Conservation (phyloP, 1,284 basidiomycete genomes). For the Trichosporon sp. region DNA sequence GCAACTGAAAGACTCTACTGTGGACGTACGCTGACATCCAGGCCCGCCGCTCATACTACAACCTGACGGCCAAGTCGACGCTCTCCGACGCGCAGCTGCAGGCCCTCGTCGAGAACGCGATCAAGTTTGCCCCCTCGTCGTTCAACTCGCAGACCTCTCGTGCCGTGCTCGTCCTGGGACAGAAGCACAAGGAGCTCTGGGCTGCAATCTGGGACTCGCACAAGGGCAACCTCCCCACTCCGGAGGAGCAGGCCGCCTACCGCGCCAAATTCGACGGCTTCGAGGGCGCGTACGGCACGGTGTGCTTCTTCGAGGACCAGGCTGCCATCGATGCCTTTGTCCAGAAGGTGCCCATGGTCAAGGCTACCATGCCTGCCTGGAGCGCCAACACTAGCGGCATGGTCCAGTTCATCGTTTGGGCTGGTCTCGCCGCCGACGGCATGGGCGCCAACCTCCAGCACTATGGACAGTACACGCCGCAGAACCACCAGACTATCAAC, state of each 20-base stretch:
- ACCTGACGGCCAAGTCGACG: conserved; percentile 43
- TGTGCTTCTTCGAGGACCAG: conserved; percentile 52
- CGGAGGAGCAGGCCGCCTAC: conserved; percentile 9
- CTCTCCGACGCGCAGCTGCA: conserved; percentile 45
- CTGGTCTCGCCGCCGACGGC: conserved; percentile 42
- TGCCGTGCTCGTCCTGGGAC: conserved; percentile 49
- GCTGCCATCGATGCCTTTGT: conserved; percentile 46
- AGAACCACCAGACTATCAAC: conserved; percentile 28
- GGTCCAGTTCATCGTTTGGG: conserved; percentile 46
- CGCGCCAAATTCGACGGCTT: conserved; percentile 29
- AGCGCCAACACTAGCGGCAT: conserved; percentile 25
- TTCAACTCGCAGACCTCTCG: conserved; percentile 52
- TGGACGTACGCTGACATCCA: conserved; percentile 22
- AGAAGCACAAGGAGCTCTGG: conserved; percentile 50
- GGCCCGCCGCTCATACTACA: conserved; percentile 50
- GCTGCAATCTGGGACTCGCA: conserved; percentile 31
- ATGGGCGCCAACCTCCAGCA: conserved; percentile 46
- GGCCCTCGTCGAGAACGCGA: conserved; percentile 46
- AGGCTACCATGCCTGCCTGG: conserved; percentile 10
- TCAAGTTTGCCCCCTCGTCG: conserved; percentile 49
- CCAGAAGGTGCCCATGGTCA: conserved; percentile 42
- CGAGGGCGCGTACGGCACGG: conserved; percentile 48
- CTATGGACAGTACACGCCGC: conserved; percentile 21
- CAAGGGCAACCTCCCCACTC: conserved; percentile 7
- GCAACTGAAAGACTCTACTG: too few species aligned